These are phyloP conservation scores for Penicillium verhagenii DNA, from an alignment of 495 filamentous ascomycete genomes.

Conservation along the genomic window DNA sequence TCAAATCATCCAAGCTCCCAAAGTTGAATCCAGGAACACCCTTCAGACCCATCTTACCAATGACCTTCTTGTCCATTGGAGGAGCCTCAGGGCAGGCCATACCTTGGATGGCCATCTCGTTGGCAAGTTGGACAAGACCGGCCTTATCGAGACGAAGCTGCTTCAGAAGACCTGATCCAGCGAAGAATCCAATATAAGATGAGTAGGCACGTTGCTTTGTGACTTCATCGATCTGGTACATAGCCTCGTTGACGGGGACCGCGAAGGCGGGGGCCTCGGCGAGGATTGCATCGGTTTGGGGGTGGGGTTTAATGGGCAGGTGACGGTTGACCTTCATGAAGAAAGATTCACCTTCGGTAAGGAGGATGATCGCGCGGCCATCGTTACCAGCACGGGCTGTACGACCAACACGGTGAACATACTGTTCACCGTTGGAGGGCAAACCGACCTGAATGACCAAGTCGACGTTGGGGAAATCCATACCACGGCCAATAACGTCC, in stretches of 20 bases:
- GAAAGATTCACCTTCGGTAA: slow-evolving; percentile 59
- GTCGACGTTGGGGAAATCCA: slow-evolving; percentile 94
- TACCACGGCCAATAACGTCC: slow-evolving; percentile 71
- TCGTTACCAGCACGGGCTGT: slow-evolving; percentile 66
- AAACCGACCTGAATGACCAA: slow-evolving; percentile 84
- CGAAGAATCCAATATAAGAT: slow-evolving; percentile 53
- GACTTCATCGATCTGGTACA: slow-evolving; percentile 45
- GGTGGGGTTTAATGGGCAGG: slow-evolving; percentile 55
- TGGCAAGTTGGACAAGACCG: slow-evolving; percentile 45
- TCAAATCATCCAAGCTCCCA: slow-evolving; percentile 21
- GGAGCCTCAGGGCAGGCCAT: slow-evolving; percentile 49
- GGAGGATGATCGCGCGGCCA: slow-evolving; percentile 64
- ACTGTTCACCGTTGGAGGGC: slow-evolving; percentile 70
- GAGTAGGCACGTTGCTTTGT: slow-evolving; percentile 56
- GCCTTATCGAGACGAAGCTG: slow-evolving; percentile 39
- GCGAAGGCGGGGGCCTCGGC: slow-evolving; percentile 22
- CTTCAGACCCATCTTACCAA: slow-evolving; percentile 52
- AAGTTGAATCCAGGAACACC: slow-evolving; percentile 47
- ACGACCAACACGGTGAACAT: slow-evolving; percentile 85
- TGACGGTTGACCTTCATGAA: slow-evolving; percentile 54
- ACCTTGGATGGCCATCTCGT: slow-evolving; percentile 41
- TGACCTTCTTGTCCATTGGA: slow-evolving; percentile 43
- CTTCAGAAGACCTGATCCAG: slow-evolving; percentile 38
- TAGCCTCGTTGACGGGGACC: slow-evolving; percentile 27
- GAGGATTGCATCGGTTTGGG: slow-evolving; percentile 37